Percentiles rank a stretch among this genome's conserved stretches.
phyloP scores from a whole-genome alignment of 148 eudicot genomes.

The Dianthus caryophyllus region DNA sequence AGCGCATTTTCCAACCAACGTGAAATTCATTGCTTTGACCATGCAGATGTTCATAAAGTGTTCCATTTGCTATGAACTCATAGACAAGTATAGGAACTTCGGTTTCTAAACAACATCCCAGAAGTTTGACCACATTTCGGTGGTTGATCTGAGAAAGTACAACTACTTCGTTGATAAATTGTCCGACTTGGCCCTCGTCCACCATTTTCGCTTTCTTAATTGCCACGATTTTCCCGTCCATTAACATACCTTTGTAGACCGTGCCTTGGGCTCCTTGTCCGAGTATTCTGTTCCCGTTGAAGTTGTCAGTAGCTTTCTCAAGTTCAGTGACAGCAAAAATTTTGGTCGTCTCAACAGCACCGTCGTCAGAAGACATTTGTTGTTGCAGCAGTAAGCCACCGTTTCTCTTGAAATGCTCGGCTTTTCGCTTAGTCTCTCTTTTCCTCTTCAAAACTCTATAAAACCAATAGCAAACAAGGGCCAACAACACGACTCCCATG shows the following conservation, averaged over 20 bases:
- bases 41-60: constrained; percentile 22
- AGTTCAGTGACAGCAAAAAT: no score
- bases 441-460: constrained; percentile 8
- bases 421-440: constrained; percentile 16
- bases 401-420: constrained; percentile 22
- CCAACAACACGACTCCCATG: constrained; percentile 14
- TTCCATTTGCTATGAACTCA: constrained; percentile 29
- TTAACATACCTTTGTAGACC: no score
- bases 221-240: no score
- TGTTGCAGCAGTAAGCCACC: constrained; percentile 31
- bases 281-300: constrained; percentile 25
- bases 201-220: no score
- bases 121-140: no score
- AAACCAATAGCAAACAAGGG: constrained; percentile 18
- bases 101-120: no score
- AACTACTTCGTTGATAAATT: no score
- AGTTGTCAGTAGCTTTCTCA: constrained; percentile 27
- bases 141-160: no score
- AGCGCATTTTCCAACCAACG: constrained; percentile 28
- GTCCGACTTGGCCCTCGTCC: no score
- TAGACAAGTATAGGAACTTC: no score
- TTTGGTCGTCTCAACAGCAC: no score
- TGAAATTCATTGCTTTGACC: constrained; percentile 19
- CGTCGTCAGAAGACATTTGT: no score
- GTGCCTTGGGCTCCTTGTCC: constrained; percentile 33